Evolutionary conservation across 805 yeast genomes (phyloP).

Genomic region (Cyberlindnera euphorbiiphila): DNA sequence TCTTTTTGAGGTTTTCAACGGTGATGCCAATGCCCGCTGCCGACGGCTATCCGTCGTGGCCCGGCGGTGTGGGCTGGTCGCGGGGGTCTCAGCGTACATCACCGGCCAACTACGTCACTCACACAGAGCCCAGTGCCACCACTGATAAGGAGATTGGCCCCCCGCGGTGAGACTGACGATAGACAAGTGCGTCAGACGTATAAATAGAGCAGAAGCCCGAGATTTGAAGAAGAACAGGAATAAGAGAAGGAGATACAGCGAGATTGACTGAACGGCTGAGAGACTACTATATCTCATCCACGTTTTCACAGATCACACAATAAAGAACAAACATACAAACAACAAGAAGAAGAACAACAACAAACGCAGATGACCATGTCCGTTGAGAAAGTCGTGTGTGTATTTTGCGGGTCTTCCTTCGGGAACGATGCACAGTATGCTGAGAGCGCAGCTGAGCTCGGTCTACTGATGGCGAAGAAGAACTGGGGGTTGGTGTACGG

Average conservation of each 20-base stretch:
- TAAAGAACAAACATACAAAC: not conserved
- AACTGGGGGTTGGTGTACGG: conserved; percentile 83
- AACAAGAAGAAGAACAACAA: not conserved
- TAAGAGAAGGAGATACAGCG: too few species aligned
- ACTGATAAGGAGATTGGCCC: conserved; percentile 4
- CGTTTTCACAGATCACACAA: too few species aligned
- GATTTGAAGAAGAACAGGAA: too few species aligned
- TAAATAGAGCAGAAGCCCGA: not conserved
- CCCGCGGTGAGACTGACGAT: too few species aligned
- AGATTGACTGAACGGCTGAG: too few species aligned
- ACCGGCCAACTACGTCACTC: conserved; percentile 4
- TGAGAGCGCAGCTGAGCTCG: conserved; percentile 55
- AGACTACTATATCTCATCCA: too few species aligned
- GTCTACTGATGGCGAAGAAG: conserved; percentile 49
- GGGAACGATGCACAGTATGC: conserved; percentile 54
- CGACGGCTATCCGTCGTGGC: not conserved
- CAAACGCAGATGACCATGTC: conserved; percentile 9
- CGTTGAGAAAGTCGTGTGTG: conserved; percentile 51
- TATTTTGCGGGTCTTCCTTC: conserved; percentile 80
- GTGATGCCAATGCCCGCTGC: not conserved
- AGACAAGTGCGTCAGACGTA: not conserved
- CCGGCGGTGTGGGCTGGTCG: conserved; percentile 3
- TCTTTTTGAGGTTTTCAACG: too few species aligned
- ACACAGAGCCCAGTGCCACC: not conserved
- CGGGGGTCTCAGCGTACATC: conserved; percentile 1